Conservation (phyloP, 495 filamentous ascomycete species). For the Aspergillus mulundensis region DNA sequence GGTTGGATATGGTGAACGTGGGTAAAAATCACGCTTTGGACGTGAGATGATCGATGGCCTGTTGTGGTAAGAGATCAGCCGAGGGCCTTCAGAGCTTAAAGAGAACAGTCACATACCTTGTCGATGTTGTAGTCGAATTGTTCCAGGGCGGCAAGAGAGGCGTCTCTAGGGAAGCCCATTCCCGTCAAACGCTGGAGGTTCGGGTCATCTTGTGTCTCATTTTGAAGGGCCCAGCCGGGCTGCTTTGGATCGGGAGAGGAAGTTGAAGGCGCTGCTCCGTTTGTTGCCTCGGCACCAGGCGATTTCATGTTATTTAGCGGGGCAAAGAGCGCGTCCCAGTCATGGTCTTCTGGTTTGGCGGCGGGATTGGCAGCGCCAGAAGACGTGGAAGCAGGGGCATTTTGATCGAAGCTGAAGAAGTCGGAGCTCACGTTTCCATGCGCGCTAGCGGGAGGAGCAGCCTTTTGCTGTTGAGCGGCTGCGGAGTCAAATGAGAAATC, state of each 20-base stretch:
- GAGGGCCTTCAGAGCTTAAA: background rate
- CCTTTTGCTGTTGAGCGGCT: conserved; percentile 25
- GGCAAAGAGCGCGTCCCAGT: conserved; percentile 96
- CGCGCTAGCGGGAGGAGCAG: conserved; percentile 19
- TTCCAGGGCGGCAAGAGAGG: conserved; percentile 81
- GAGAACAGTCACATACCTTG: conserved; percentile 60
- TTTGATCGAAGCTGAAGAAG: conserved; percentile 47
- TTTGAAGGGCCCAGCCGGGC: conserved; percentile 65
- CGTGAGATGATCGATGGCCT: conserved; percentile 20
- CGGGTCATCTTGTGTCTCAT: conserved; percentile 80
- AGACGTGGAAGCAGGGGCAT: conserved; percentile 45
- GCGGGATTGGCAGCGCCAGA: conserved; percentile 27
- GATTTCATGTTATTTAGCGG: conserved; percentile 60
- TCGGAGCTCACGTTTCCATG: conserved; percentile 27
- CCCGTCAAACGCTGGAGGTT: conserved; percentile 84
- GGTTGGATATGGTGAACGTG: background rate
- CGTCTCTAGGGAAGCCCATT: conserved; percentile 82
- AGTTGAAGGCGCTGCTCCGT: conserved; percentile 15
- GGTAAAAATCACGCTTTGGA: conserved; percentile 11
- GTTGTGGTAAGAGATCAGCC: background rate
- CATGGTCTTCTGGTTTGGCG: conserved; percentile 48
- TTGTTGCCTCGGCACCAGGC: conserved; percentile 23
- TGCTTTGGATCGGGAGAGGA: conserved; percentile 30
- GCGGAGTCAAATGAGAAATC: conserved; percentile 60
- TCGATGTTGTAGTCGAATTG: conserved; percentile 94